phyloP scores from a whole-genome alignment of 805 yeast genomes.

The Teunomyces cretensis region DNA sequence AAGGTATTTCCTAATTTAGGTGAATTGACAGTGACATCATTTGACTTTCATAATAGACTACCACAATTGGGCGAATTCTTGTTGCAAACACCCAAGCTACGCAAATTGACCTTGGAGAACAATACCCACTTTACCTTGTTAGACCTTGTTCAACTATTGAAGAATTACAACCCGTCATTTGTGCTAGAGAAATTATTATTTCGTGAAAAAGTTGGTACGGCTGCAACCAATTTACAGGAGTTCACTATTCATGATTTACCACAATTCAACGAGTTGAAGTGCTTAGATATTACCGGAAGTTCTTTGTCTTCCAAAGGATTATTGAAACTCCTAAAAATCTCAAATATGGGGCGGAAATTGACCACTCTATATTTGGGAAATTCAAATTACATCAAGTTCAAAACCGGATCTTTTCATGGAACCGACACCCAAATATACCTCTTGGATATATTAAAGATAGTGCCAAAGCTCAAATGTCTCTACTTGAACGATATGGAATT shows the following conservation, averaged over 20 bases:
- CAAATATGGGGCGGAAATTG: constrained; percentile 3
- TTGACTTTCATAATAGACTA: constrained; percentile 27
- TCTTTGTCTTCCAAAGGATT: constrained; percentile 13
- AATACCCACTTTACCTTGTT: constrained; percentile 28
- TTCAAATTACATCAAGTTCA: constrained; percentile 13
- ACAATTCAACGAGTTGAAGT: constrained; percentile 20
- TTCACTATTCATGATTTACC: constrained; percentile 21
- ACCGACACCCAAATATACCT: constrained; percentile 9
- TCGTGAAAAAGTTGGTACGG: constrained; percentile 26
- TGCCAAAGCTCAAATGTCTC: constrained; percentile 21
- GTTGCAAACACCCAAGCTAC: constrained; percentile 15
- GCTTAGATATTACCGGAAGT: constrained; percentile 28
- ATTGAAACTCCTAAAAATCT: constrained; percentile 10
- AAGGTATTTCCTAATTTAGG: constrained; percentile 22
- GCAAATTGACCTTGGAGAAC: constrained; percentile 31
- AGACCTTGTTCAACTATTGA: constrained; percentile 26
- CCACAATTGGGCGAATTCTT: constrained; percentile 29
- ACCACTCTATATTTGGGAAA: constrained; percentile 10
- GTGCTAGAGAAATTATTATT: constrained; percentile 24
- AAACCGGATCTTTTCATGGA: constrained; percentile 11
- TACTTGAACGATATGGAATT: constrained; percentile 35
- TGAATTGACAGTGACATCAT: constrained; percentile 29
- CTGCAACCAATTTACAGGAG: constrained; percentile 26
- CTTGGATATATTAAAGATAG: constrained; percentile 16
- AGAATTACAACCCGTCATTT: constrained; percentile 29